These are phyloP conservation scores for Karstenula rhodostoma DNA, from an alignment of 2,329 filamentous ascomycete species.

Conservation along the genomic window DNA sequence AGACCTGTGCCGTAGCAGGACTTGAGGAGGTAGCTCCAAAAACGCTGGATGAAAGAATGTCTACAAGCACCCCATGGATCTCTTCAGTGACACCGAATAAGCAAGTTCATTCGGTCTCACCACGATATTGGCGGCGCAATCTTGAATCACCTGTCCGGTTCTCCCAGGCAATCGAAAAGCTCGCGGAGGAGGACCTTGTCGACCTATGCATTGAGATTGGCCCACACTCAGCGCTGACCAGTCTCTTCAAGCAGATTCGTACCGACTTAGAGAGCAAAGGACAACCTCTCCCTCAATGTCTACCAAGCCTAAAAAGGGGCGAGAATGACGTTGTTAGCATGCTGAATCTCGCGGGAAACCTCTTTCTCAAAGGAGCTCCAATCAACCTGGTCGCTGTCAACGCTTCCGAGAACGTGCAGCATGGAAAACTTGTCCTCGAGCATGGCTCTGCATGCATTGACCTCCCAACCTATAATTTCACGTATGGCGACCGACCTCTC, in stretches of 20 bases:
- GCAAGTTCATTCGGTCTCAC: background rate
- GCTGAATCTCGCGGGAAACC: constrained; percentile 23
- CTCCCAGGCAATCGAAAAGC: constrained; percentile 9
- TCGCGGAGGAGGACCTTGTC: background rate
- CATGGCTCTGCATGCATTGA: constrained; percentile 9
- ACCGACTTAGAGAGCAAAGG: background rate
- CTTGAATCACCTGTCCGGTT: constrained; percentile 32
- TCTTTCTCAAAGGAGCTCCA: too few species aligned
- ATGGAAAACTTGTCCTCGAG: too few species aligned
- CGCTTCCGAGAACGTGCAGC: too few species aligned
- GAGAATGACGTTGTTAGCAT: constrained; percentile 20
- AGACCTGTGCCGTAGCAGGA: background rate
- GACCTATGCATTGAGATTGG: constrained; percentile 17
- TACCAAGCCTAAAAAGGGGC: constrained; percentile 20
- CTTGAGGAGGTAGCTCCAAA: background rate
- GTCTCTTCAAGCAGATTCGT: constrained; percentile 11
- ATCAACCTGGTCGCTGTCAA: too few species aligned
- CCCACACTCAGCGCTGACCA: constrained; percentile 8
- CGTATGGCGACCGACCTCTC: constrained; percentile 23
- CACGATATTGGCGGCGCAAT: constrained; percentile 33
- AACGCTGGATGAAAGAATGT: background rate
- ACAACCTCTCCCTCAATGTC: constrained; percentile 14
- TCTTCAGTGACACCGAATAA: constrained; percentile 21
- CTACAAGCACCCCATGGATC: constrained; percentile 14
- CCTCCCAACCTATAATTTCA: constrained; percentile 29